A percentile compares a stretch with the other conserved stretches of the same genome.
Conservation (phyloP, 352 stramenopile genomes). For the Phytophthora brassicae region DNA sequence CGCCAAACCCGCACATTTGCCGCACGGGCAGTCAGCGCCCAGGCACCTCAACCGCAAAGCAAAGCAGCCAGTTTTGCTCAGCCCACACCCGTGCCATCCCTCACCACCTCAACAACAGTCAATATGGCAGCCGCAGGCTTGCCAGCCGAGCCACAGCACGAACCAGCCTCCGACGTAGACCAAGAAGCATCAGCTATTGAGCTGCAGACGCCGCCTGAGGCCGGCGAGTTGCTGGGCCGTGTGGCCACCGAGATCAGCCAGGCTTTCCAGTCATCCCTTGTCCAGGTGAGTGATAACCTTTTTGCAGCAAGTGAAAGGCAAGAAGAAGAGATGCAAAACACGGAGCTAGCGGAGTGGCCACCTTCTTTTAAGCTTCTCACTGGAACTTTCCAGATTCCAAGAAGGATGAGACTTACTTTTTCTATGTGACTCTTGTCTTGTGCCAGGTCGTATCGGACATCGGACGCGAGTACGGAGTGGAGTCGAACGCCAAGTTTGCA, state of each 20-base stretch:
- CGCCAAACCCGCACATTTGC: slow-evolving; percentile 23
- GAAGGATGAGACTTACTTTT: slow-evolving; percentile 40
- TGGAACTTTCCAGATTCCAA: slow-evolving; percentile 23
- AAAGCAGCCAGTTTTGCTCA: slow-evolving; percentile 12
- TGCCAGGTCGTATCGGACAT: slow-evolving; percentile 44
- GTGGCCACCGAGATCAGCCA: slow-evolving; percentile 39
- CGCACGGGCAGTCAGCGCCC: slow-evolving; percentile 18
- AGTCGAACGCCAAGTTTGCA: slow-evolving; percentile 27
- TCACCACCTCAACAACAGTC: slow-evolving; percentile 9
- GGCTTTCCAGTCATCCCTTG: slow-evolving; percentile 40
- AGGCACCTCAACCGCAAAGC: slow-evolving; percentile 19
- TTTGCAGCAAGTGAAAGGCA: background rate
- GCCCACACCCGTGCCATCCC: slow-evolving; percentile 3
- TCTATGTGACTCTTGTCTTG: slow-evolving; percentile 26
- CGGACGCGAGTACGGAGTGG: slow-evolving; percentile 38
- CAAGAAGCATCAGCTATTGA: slow-evolving; percentile 13
- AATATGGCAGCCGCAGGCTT: slow-evolving; percentile 36
- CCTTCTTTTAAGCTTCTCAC: slow-evolving; percentile 1
- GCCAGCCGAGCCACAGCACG: slow-evolving; percentile 31
- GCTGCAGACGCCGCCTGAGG: slow-evolving; percentile 22
- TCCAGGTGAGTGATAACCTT: slow-evolving; percentile 24
- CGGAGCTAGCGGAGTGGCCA: background rate
- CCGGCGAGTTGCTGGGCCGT: slow-evolving; percentile 30
- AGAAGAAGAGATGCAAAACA: background rate
- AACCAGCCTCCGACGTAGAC: slow-evolving; percentile 20